A percentile compares a stretch with the other conserved stretches of the same genome.
phyloP scores from a whole-genome alignment of 306 rosid genomes.

The Quercus wislizeni region DNA sequence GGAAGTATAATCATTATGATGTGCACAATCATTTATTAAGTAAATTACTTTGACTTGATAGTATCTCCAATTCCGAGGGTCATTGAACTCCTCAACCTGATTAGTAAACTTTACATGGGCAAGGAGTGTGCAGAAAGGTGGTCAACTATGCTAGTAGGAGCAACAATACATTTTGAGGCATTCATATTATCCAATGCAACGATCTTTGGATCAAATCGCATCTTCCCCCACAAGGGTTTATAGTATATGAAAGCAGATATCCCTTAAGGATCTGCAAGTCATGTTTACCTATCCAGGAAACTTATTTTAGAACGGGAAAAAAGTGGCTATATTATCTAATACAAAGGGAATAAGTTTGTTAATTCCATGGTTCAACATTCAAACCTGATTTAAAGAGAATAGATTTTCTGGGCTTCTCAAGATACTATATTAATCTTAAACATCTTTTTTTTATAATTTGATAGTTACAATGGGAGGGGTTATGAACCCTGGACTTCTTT shows the following conservation, averaged over 20 bases:
- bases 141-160: background rate
- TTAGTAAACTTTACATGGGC: too few species aligned
- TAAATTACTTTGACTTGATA: too few species aligned
- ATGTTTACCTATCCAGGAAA: background rate
- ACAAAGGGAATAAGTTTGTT: background rate
- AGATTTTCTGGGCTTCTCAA: constrained; percentile 4
- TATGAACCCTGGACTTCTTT: too few species aligned
- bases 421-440: background rate
- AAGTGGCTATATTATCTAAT: background rate
- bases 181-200: background rate
- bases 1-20: too few species aligned
- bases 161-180: background rate
- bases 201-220: background rate
- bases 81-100: too few species aligned
- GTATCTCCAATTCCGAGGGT: too few species aligned
- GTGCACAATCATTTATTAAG: too few species aligned
- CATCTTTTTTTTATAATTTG: too few species aligned
- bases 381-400: background rate
- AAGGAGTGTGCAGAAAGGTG: too few species aligned
- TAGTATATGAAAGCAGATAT: background rate
- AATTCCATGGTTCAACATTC: background rate
- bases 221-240: background rate
- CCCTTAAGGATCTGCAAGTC: background rate
- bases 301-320: background rate
- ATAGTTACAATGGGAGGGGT: too few species aligned